phyloP scores from a whole-genome alignment of 495 filamentous ascomycete genomes.

The Glonium stellatum region DNA sequence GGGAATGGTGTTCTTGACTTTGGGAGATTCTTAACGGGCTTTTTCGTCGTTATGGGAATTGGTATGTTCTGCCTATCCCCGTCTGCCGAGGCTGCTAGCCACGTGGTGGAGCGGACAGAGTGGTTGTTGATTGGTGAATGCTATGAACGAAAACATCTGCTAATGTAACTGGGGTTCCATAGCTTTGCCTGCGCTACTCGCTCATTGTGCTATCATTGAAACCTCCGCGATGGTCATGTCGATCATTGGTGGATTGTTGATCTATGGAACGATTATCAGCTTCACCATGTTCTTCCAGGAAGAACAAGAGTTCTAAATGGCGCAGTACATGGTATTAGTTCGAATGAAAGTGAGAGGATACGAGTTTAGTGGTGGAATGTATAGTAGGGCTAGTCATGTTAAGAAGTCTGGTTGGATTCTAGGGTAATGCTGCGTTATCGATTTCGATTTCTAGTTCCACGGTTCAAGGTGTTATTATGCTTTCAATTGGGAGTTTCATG shows the following conservation, averaged over 20 bases:
- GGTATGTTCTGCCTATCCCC: slow-evolving; percentile 54
- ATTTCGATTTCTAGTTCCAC: neutral
- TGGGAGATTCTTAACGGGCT: slow-evolving; percentile 89
- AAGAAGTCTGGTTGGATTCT: neutral
- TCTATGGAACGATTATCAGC: slow-evolving; percentile 95
- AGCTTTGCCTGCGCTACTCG: slow-evolving; percentile 89
- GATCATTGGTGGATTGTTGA: slow-evolving; percentile 82
- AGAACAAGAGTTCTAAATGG: slow-evolving; percentile 67
- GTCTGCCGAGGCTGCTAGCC: neutral
- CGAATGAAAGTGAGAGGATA: neutral
- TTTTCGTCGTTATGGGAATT: slow-evolving; percentile 95
- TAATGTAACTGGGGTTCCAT: slow-evolving; percentile 21
- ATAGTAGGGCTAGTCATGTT: too few relatives aligned
- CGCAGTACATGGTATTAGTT: neutral
- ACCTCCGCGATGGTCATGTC: slow-evolving; percentile 92
- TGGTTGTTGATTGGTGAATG: neutral
- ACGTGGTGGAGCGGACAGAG: neutral
- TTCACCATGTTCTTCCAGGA: slow-evolving; percentile 98
- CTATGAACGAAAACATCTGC: neutral
- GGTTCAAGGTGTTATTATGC: neutral
- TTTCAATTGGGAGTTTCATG: slow-evolving; percentile 1
- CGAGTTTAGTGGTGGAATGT: too few relatives aligned
- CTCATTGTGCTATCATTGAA: slow-evolving; percentile 72
- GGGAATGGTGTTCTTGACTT: slow-evolving; percentile 80
- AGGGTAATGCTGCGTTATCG: neutral